A percentile compares a stretch with the other conserved stretches of the same genome.
phyloP scores from a whole-genome alignment of 352 stramenopile genomes.

The Phytopythium cucurbitacearum region DNA sequence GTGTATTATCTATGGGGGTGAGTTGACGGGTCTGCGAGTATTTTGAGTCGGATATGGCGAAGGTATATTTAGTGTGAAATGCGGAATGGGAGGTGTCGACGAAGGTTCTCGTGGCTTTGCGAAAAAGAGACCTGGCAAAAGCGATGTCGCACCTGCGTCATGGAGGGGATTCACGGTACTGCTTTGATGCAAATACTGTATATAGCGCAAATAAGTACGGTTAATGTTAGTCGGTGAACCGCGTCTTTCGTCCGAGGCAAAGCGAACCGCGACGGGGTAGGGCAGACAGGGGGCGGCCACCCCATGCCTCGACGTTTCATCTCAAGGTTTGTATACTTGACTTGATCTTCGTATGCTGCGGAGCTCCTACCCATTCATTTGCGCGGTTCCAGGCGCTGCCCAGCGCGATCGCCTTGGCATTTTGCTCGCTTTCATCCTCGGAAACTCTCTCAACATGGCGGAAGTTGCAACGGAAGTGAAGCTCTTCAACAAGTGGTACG shows the following conservation, averaged over 20 bases:
- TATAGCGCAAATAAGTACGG: not conserved
- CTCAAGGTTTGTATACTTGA: slow-evolving; percentile 55
- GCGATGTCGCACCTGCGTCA: not conserved
- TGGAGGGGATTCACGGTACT: no score
- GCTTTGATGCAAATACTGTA: not conserved
- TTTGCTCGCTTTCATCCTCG: slow-evolving; percentile 67
- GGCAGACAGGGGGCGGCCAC: not conserved
- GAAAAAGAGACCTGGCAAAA: not conserved
- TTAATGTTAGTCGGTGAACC: not conserved
- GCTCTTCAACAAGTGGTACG: slow-evolving; percentile 94
- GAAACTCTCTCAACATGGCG: slow-evolving; percentile 90
- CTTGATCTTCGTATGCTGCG: slow-evolving; percentile 48
- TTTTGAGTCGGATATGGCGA: no score
- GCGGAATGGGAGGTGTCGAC: not conserved
- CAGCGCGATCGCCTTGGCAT: slow-evolving; percentile 6
- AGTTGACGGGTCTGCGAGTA: no score
- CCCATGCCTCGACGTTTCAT: slow-evolving; percentile 2
- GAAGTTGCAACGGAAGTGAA: slow-evolving; percentile 93
- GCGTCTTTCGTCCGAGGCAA: not conserved
- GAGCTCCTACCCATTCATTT: slow-evolving; percentile 87
- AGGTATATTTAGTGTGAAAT: no score
- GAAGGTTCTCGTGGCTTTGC: slow-evolving; percentile 3
- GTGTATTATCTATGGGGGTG: no score
- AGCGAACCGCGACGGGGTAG: not conserved
- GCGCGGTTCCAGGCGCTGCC: slow-evolving; percentile 8